Evolutionary conservation across 208 protist species (phyloP), one percentile per base, ranked within the genome.

Genomic region (Angomonas ambiguus): DNA sequence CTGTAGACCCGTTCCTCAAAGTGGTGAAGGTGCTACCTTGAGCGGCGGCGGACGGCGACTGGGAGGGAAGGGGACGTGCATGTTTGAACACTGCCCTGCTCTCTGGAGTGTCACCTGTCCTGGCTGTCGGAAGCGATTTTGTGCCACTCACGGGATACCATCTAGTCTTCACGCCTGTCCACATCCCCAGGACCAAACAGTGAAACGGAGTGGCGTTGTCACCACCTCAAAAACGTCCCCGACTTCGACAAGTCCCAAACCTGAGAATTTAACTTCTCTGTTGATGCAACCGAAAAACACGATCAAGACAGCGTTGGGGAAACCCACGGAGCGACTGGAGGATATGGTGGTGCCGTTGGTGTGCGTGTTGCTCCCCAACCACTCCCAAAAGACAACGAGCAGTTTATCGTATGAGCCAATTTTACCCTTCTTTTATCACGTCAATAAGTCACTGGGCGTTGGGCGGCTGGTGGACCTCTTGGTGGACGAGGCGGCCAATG

Each of bases 381-480:
- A 28, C 2, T 25, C 16, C 2, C 24, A 32, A 10, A 51, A 24
- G 18, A 4, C 51, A 16, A 11, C 16, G 22, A 20, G 56, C 58
- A 62, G 57, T 20, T 33, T 4, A 10, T 5, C 51, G 16, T 30
- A 20, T 10, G 33, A 28, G 13, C 56, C 67, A n/a, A 73, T 93
- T 16, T 48, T 74, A 2, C 74, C 87, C 4, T 90, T 96, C 48
- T 96, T 85, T 65, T 86, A 91, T 72, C 51, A 88, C 65, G 74
- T 82, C 16, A 66, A 76, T 24, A 85, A 83, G 69, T 74, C 41
- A 25, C 65, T 76, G 0, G 77, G 78, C 11, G 30, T 96, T 51
- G 91, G 87, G 0, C 74, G 80, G 3, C 34, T 83, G 55, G 64
- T 92, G 31, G 91, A 96, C 69, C 67, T 71, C 35, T 73, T 76